Evolutionary conservation across 768 basidiomycete genomes (phyloP).

Genomic region (Paxillus ammoniavirescens): DNA sequence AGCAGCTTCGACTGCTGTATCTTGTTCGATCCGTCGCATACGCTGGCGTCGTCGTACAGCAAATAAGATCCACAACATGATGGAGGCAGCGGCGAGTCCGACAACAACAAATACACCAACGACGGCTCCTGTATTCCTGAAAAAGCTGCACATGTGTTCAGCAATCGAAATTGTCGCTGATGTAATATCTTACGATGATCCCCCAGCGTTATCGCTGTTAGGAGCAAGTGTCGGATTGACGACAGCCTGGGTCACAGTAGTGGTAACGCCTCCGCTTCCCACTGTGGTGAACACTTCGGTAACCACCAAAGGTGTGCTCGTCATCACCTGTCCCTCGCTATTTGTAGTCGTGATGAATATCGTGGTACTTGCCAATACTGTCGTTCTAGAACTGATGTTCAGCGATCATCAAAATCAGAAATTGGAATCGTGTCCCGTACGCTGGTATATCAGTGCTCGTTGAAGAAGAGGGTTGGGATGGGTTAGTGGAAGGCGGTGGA

Average conservation of each 20-base stretch:
- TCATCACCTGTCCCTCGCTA: conserved; percentile 44
- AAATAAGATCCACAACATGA: conserved; percentile 68
- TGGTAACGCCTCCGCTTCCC: conserved; percentile 46
- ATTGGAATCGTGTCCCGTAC: conserved; percentile 24
- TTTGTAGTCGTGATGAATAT: conserved; percentile 64
- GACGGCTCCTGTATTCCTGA: conserved; percentile 85
- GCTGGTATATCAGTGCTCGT: conserved; percentile 13
- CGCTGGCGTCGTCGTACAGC: conserved; percentile 65
- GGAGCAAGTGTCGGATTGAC: conserved; percentile 72
- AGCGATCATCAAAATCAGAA: conserved; percentile 6
- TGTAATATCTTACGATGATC: conserved; percentile 48
- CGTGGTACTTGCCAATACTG: conserved; percentile 44
- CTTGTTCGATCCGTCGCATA: conserved; percentile 60
- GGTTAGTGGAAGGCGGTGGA: conserved; percentile 1
- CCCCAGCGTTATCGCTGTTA: conserved; percentile 38
- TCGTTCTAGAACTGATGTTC: conserved; percentile 42
- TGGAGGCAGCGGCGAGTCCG: conserved; percentile 73
- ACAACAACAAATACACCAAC: conserved; percentile 90
- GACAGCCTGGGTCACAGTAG: conserved; percentile 61
- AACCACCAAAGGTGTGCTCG: conserved; percentile 53
- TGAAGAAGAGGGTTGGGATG: conserved; percentile 9
- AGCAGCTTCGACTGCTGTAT: conserved; percentile 68
- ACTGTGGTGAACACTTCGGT: conserved; percentile 59
- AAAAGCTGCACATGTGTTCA: conserved; percentile 58
- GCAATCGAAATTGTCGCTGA: neutral